A percentile compares a stretch with the other conserved stretches of the same genome.
Conservation (phyloP, 768 basidiomycete species). For the Hortiboletus flavorubellus region DNA sequence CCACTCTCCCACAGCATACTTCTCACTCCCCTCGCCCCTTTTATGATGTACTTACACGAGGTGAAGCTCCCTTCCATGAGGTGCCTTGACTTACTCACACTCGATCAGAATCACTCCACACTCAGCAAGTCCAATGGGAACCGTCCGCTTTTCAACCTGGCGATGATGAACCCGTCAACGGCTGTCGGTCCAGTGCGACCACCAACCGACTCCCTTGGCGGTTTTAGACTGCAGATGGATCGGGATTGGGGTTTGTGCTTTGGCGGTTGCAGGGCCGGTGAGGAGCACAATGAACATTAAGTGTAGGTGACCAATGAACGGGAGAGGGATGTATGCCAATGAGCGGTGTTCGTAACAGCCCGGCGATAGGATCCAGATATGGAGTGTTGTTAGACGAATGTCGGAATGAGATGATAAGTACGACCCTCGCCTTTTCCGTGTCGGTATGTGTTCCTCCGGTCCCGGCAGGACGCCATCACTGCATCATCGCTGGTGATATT, state of each 20-base stretch:
- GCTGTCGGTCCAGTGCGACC: conserved; percentile 70
- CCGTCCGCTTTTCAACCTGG: conserved; percentile 66
- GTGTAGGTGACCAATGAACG: conserved; percentile 54
- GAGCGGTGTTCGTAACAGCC: conserved; percentile 44
- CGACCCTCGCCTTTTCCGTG: conserved; percentile 58
- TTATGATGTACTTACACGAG: conserved; percentile 56
- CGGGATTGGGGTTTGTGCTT: conserved; percentile 57
- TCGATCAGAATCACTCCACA: conserved; percentile 71
- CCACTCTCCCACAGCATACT: conserved; percentile 24
- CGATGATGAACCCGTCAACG: conserved; percentile 78
- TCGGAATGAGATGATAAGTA: not conserved
- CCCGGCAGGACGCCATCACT: conserved; percentile 36
- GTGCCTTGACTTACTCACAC: conserved; percentile 64
- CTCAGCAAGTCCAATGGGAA: conserved; percentile 74
- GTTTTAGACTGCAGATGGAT: conserved; percentile 65
- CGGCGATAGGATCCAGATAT: conserved; percentile 38
- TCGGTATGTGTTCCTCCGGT: conserved; percentile 57
- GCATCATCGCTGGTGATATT: conserved; percentile 28
- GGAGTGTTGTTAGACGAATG: not conserved
- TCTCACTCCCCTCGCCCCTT: conserved; percentile 30
- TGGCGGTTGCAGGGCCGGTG: conserved; percentile 56
- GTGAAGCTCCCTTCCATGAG: conserved; percentile 54
- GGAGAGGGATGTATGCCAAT: conserved; percentile 55
- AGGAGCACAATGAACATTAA: conserved; percentile 68
- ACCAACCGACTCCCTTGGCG: conserved; percentile 60